Evolutionary conservation across 1,139 yeast species (phyloP), one percentile per base, ranked within the genome.

Genomic region (Scheffersomyces quercinus): DNA sequence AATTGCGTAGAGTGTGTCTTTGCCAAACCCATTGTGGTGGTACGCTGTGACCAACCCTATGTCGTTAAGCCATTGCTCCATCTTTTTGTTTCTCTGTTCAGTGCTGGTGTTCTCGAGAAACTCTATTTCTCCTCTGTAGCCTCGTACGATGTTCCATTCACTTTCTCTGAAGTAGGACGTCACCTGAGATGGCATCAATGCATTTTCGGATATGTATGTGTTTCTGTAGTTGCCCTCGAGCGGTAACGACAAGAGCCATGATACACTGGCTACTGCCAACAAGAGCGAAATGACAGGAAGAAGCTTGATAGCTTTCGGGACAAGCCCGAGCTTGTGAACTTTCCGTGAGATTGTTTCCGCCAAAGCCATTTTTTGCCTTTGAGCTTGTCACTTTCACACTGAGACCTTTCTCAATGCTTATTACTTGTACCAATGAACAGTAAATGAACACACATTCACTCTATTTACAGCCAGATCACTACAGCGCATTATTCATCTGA

Each of bases 141-240:
- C 99, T 46, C 98, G 71, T 24, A 90, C 82, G 43, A 88, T 73
- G 58, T 91, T 89, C 97, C 98, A 93, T 58, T 93, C 99, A 40
- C 93, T 83, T 55, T 91, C 98, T 46, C 98, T 75, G 62, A 89
- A 95, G 60, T 89, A 90, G 13, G 96, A 85, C 54, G 85, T 85
- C 3, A 93, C 98, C 62, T 93, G 98, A 0, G 95, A 91, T 10
- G 99, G 98, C 88, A 95, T 84, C 62, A 95, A 73, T 30, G 99
- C 99, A 66, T 93, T 95, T 61, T 95, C 99, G 7, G 96, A 86
- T 15, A 91, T 87, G 60, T 93, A 93, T 5, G 97, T 88, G 52
- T 75, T 70, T 43, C 97, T 73, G 59, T 73, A 89, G 60, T 88
- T 88, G 16, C 97, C 98, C 35, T 86, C 86, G 54, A 83, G 53